Evolutionary conservation across 2,329 filamentous ascomycete genomes (phyloP).

Genomic region (Trichoderma semiorbis): DNA sequence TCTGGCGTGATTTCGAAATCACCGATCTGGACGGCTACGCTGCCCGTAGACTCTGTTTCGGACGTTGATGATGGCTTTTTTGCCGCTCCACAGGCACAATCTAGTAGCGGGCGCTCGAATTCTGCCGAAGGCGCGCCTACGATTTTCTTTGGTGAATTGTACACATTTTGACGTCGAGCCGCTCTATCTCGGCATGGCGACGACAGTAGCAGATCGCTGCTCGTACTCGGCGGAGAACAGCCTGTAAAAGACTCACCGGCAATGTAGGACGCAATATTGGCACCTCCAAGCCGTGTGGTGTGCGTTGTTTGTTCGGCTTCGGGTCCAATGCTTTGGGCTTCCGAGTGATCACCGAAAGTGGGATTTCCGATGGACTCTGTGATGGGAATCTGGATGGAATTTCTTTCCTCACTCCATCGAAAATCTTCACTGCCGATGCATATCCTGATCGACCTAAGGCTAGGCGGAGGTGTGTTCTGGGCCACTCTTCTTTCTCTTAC

Average conservation of each 20-base stretch:
- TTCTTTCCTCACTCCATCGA: slow-evolving; percentile 29
- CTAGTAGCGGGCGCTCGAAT: background rate
- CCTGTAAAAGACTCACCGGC: background rate
- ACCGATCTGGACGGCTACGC: background rate
- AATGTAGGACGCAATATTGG: background rate
- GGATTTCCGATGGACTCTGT: slow-evolving; percentile 21
- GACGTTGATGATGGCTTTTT: background rate
- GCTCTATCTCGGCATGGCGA: background rate
- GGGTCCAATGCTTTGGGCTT: background rate
- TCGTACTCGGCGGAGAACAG: background rate
- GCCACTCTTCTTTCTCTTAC: background rate
- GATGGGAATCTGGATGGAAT: slow-evolving; percentile 25
- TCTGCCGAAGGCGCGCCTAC: background rate
- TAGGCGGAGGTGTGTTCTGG: background rate
- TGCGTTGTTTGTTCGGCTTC: background rate
- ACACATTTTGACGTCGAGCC: background rate
- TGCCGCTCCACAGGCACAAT: background rate
- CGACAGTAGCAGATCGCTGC: background rate
- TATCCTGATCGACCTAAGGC: slow-evolving; percentile 23
- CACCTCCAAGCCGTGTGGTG: background rate
- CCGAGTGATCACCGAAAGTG: background rate
- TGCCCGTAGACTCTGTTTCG: background rate
- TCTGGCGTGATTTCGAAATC: background rate
- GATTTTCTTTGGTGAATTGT: background rate
- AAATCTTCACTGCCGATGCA: slow-evolving; percentile 29